Evolutionary conservation across 139 green algal genomes (phyloP).

Genomic region (Chlorella vulgaris): DNA sequence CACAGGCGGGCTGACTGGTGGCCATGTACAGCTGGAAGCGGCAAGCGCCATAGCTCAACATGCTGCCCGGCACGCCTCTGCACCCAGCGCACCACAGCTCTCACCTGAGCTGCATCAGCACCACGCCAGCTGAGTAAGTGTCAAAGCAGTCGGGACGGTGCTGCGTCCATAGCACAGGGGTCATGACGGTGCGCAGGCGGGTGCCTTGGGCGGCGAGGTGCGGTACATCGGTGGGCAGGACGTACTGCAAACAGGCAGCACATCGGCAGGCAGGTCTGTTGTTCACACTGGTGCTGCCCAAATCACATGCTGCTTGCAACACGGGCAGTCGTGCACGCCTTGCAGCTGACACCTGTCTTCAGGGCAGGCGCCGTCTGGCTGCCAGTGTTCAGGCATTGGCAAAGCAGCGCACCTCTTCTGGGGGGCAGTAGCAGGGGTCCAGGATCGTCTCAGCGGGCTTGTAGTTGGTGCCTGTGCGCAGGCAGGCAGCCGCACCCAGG

Average conservation of each 20-base stretch:
- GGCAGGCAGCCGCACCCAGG: constrained; percentile 77
- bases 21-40: too few relatives aligned
- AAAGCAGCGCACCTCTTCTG: constrained; percentile 70
- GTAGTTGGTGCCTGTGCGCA: constrained; percentile 92
- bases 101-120: constrained; percentile 63
- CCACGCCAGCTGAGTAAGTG: constrained; percentile 70
- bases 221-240: constrained; percentile 81
- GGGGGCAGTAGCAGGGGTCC: constrained; percentile 88
- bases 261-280: too few relatives aligned
- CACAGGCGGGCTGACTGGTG: too few relatives aligned
- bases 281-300: too few relatives aligned
- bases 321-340: not conserved
- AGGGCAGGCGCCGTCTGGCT: not conserved
- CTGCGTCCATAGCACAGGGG: constrained; percentile 86
- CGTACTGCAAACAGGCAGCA: constrained; percentile 50
- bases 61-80: too few relatives aligned
- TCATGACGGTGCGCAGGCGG: constrained; percentile 61
- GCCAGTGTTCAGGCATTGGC: not conserved
- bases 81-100: too few relatives aligned
- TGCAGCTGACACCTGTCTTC: not conserved
- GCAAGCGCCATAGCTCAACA: too few relatives aligned
- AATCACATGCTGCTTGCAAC: too few relatives aligned
- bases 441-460: constrained; percentile 86
- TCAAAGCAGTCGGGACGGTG: constrained; percentile 91
- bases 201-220: constrained; percentile 58